phyloP scores from a whole-genome alignment of 495 filamentous ascomycete genomes.

The Hyaloscypha variabilis region DNA sequence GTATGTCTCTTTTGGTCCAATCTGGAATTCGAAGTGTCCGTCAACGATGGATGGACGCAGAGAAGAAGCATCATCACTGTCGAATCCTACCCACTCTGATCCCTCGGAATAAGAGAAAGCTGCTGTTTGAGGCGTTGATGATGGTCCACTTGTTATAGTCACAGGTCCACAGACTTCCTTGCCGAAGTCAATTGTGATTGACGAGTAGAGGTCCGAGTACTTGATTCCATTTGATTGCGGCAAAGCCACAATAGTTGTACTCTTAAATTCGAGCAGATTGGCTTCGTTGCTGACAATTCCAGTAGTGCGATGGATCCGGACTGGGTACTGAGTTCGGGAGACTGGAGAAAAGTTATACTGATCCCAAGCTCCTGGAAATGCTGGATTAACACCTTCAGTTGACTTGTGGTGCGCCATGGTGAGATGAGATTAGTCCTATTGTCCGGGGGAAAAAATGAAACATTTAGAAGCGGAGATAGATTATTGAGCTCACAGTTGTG shows the following conservation, averaged over 20 bases:
- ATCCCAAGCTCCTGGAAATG: slow-evolving; percentile 11
- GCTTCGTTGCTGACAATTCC: background rate
- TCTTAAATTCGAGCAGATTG: background rate
- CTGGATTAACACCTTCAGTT: background rate
- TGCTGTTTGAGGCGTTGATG: background rate
- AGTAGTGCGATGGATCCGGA: background rate
- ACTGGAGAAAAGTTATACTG: slow-evolving; percentile 3
- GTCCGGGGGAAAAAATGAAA: too few species aligned
- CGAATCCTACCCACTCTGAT: slow-evolving; percentile 6
- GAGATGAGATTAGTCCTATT: too few species aligned
- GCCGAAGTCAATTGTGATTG: slow-evolving; percentile 11
- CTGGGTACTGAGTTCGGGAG: slow-evolving; percentile 4
- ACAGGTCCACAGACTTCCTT: slow-evolving; percentile 13
- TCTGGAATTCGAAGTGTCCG: background rate
- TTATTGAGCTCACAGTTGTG: too few species aligned
- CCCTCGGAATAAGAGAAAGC: slow-evolving; percentile 8
- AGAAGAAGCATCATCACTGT: slow-evolving; percentile 7
- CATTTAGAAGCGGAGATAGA: too few species aligned
- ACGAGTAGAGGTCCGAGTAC: background rate
- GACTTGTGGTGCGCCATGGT: too few species aligned
- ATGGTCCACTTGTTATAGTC: background rate
- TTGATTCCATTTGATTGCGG: background rate
- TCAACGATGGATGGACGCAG: slow-evolving; percentile 1
- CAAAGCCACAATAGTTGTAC: too few species aligned
- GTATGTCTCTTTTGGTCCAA: background rate